A percentile compares a stretch with the other conserved stretches of the same genome.
These are phyloP conservation scores for Phaffomyces antillensis DNA, from an alignment of 805 yeast genomes.

Conservation along the genomic window DNA sequence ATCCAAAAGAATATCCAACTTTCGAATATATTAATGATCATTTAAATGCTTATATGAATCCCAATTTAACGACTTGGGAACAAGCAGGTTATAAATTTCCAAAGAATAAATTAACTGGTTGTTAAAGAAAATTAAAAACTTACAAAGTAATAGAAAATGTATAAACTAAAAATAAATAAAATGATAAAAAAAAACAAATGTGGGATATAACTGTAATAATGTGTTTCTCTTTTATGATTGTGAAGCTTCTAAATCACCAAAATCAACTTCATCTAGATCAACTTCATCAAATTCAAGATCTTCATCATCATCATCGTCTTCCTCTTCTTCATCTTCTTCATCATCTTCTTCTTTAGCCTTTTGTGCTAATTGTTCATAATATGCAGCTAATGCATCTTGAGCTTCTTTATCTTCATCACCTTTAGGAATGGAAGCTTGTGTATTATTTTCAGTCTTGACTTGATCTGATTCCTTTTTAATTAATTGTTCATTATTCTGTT, in stretches of 20 bases:
- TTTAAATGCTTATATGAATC: constrained; percentile 38
- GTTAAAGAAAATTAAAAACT: too few species aligned
- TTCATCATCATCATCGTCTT: constrained; percentile 24
- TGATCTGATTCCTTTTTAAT: constrained; percentile 3
- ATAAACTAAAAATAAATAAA: neutral
- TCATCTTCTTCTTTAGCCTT: constrained; percentile 21
- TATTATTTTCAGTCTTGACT: constrained; percentile 1
- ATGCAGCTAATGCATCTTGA: constrained; percentile 22
- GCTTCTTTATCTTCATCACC: constrained; percentile 20
- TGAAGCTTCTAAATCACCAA: constrained; percentile 25
- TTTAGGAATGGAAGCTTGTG: constrained; percentile 8
- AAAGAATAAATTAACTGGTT: constrained; percentile 47
- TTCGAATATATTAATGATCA: constrained; percentile 37
- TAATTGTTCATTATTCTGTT: neutral
- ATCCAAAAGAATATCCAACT: constrained; percentile 42
- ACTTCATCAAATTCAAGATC: constrained; percentile 64
- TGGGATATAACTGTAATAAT: too few species aligned
- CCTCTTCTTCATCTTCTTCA: constrained; percentile 21
- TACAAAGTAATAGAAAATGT: too few species aligned
- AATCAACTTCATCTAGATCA: constrained; percentile 40
- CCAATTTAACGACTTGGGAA: constrained; percentile 69
- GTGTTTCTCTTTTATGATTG: neutral
- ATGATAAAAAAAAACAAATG: too few species aligned
- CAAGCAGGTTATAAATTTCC: constrained; percentile 69
- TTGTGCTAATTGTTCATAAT: constrained; percentile 22